Percentiles rank a stretch among this genome's conserved stretches.
Conservation (phyloP, 2,329 filamentous ascomycete genomes). For the Ophioceras dolichostomum region DNA sequence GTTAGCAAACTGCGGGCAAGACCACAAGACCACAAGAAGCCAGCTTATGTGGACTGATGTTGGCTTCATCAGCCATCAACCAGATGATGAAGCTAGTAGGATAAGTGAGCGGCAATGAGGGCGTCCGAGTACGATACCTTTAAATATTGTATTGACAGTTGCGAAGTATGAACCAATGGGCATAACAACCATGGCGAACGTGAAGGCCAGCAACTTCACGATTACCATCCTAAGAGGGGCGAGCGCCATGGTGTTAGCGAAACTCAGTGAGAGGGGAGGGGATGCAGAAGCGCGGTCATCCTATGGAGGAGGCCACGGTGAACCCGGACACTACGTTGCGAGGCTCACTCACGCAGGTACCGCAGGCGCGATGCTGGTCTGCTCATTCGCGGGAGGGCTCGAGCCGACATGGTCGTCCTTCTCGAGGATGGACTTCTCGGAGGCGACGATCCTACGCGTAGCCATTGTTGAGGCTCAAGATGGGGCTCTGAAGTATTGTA, state of each 20-base stretch:
- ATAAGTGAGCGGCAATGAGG: background rate
- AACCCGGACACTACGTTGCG: no score
- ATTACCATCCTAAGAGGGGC: slow-evolving; percentile 72
- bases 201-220: slow-evolving; percentile 80
- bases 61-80: no score
- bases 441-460: slow-evolving; percentile 51
- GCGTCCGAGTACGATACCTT: no score
- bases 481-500: no score
- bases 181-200: slow-evolving; percentile 75
- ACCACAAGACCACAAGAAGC: no score
- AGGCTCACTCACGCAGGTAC: slow-evolving; percentile 52
- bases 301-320: no score
- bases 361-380: slow-evolving; percentile 67
- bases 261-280: background rate
- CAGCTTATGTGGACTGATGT: no score
- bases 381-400: slow-evolving; percentile 30
- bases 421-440: slow-evolving; percentile 55
- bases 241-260: slow-evolving; percentile 3
- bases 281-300: no score
- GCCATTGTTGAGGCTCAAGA: slow-evolving; percentile 38
- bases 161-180: slow-evolving; percentile 86
- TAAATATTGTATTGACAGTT: slow-evolving; percentile 64
- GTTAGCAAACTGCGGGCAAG: background rate
- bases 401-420: slow-evolving; percentile 35
- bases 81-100: background rate